phyloP scores from a whole-genome alignment of 768 basidiomycete genomes.

The Russula abietina region DNA sequence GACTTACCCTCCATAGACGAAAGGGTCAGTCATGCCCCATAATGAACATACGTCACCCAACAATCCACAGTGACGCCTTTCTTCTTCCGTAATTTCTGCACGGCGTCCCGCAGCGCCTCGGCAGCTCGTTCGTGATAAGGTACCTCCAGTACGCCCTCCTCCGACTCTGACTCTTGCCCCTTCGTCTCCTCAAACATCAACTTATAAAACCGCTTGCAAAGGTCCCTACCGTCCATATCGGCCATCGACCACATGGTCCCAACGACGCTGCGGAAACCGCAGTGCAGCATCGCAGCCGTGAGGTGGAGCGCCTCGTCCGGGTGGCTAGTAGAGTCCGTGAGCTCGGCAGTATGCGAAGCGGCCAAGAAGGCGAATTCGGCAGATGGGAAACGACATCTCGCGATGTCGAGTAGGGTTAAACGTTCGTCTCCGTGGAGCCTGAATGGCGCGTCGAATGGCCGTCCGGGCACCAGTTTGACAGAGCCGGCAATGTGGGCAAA shows the following conservation, averaged over 20 bases:
- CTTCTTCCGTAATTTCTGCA: slow-evolving; percentile 7
- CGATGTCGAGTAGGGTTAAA: slow-evolving; percentile 6
- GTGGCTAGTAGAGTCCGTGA: not conserved
- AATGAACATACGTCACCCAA: slow-evolving; percentile 21
- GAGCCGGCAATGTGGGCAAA: slow-evolving; percentile 14
- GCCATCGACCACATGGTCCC: slow-evolving; percentile 21
- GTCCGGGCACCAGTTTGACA: not conserved
- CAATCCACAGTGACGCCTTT: slow-evolving; percentile 3
- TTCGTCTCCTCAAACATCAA: not conserved
- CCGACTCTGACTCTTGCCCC: too few relatives aligned
- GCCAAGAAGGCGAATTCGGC: slow-evolving; percentile 17
- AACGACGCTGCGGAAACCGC: slow-evolving; percentile 17
- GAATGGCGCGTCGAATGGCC: slow-evolving; percentile 6
- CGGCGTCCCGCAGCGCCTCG: not conserved
- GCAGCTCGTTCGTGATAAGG: slow-evolving; percentile 4
- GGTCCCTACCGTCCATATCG: slow-evolving; percentile 16
- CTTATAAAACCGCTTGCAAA: slow-evolving; percentile 13
- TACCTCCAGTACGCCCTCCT: not conserved
- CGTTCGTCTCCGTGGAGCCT: not conserved
- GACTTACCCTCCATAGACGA: not conserved
- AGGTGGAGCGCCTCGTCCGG: slow-evolving; percentile 20
- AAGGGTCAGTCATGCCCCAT: slow-evolving; percentile 8
- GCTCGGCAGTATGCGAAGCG: slow-evolving; percentile 9
- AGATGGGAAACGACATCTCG: not conserved
- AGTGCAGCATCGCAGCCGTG: slow-evolving; percentile 20